Conservation (phyloP, 305 asterid genomes). For the Striga hermonthica region DNA sequence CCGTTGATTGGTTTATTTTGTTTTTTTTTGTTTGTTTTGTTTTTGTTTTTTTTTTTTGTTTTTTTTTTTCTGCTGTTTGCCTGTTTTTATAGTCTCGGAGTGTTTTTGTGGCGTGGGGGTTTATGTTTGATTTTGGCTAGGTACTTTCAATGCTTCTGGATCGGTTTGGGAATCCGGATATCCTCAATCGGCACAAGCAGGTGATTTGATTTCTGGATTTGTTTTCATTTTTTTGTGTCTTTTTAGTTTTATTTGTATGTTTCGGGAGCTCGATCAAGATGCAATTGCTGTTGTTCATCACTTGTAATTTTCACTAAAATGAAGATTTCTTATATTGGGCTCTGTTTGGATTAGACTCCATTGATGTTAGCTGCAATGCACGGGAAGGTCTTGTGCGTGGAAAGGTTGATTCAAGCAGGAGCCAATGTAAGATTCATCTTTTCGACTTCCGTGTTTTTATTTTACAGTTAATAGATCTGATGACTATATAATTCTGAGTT, state of each 20-base stretch:
- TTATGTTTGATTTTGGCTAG: constrained; percentile 32
- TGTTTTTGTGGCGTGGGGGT: constrained; percentile 6
- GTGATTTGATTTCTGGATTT: constrained; percentile 31
- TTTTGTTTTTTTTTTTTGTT: not conserved
- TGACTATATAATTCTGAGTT: not conserved
- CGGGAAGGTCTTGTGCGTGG: constrained; percentile 62
- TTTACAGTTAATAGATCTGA: not conserved
- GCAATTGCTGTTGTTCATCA: not conserved
- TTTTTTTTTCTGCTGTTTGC: too few species aligned
- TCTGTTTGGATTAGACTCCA: constrained; percentile 62
- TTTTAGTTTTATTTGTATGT: not conserved
- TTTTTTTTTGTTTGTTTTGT: not conserved
- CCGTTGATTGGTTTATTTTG: too few species aligned
- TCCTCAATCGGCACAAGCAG: constrained; percentile 79
- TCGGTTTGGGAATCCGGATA: constrained; percentile 63
- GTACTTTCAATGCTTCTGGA: constrained; percentile 71
- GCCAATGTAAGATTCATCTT: constrained; percentile 62
- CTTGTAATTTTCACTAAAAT: not conserved
- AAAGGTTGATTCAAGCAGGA: constrained; percentile 70
- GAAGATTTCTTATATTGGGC: constrained; percentile 21
- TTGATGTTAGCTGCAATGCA: constrained; percentile 89
- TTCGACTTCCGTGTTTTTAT: not conserved
- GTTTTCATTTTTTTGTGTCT: too few species aligned
- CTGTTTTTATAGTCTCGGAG: too few species aligned
- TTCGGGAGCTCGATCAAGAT: constrained; percentile 8